Conservation (phyloP, 1,139 yeast genomes). For the Kurtzmaniella quercitrusa region DNA sequence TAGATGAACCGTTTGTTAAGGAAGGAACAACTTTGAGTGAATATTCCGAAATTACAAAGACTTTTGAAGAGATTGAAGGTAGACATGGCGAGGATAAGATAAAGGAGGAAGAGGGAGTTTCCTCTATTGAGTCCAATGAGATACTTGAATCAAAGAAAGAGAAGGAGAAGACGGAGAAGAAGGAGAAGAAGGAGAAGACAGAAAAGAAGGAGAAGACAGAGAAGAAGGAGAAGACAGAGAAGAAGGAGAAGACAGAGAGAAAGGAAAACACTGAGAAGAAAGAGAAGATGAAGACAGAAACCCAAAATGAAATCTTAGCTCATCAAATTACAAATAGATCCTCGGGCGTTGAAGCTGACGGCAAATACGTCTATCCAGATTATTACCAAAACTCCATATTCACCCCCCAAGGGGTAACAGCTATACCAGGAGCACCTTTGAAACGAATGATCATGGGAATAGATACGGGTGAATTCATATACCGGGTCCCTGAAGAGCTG, state of each 20-base stretch:
- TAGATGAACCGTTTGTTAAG: conserved; percentile 56
- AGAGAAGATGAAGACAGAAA: conserved; percentile 6
- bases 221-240: no score
- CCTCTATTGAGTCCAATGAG: neutral
- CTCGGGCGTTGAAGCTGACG: conserved; percentile 16
- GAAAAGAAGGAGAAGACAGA: conserved; percentile 9
- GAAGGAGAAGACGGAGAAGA: no score
- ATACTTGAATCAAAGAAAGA: neutral
- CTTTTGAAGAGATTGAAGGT: conserved; percentile 29
- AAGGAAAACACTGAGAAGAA: conserved; percentile 9
- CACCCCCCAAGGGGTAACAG: conserved; percentile 37
- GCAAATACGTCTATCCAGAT: conserved; percentile 35
- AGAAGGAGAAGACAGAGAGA: conserved; percentile 19
- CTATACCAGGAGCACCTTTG: conserved; percentile 34
- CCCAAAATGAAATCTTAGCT: neutral
- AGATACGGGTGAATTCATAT: conserved; percentile 44
- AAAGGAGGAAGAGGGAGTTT: conserved; percentile 5
- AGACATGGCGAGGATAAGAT: conserved; percentile 26
- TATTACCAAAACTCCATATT: conserved; percentile 38
- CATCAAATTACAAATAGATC: neutral
- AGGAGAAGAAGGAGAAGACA: conserved; percentile 15
- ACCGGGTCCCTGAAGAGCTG: conserved; percentile 68
- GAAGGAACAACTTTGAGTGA: conserved; percentile 9
- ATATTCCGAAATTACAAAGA: conserved; percentile 6
- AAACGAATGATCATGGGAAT: conserved; percentile 28